Base-by-base conservation (phyloP, 2,329 filamentous ascomycete genomes). In the Neocatenulostroma microsporum region DNA sequence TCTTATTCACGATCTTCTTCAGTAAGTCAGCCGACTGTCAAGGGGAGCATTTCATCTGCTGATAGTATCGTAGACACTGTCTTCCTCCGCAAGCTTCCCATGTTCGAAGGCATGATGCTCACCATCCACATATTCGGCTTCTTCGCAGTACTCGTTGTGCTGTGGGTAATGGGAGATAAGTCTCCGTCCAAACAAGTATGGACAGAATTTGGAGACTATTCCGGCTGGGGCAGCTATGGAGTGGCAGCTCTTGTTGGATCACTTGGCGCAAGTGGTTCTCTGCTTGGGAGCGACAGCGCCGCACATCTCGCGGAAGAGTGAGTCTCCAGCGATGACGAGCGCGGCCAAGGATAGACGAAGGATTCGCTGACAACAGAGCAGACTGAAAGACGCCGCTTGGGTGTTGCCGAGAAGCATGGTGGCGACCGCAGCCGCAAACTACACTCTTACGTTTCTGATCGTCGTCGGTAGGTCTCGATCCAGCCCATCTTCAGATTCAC, bases 91-190 rank as follows among this genome's bases (percentile, higher is more conserved):
- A 44, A 63, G 1, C 51, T 73, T 2, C 68, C 68, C 2, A 53
- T 62, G 10, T 55, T 72, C 20, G 70, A 73, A 48, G 63, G 63
- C 0, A 44, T 68, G 10, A 61, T 71, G 15, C 53, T 72, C 5
- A 60, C 70, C 21, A 46, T 73, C 3, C 71, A 74, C 38, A 55
- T 73, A 13, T 50, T 69, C 11, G 70, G 69, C 3, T 70, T 73
- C 49, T 69, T 73, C 35, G 69, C 64, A 0, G 68, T 72, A 36
- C 51, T 73, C 5, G 64, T 72, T 17, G 60, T 65, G 0, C 48
- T 72, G 5, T 56, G 62, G 39, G 58, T 63, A 1, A 24, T 39
- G n/a, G 21, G 15, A 13, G 15, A 18, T 5, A n/a, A 15, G 10
- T 18, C 23, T 9, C 15, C 37, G 13, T 12, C 31, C 6, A 3